phyloP scores from a whole-genome alignment of 2,329 filamentous ascomycete genomes.

The Xylariales sp. region DNA sequence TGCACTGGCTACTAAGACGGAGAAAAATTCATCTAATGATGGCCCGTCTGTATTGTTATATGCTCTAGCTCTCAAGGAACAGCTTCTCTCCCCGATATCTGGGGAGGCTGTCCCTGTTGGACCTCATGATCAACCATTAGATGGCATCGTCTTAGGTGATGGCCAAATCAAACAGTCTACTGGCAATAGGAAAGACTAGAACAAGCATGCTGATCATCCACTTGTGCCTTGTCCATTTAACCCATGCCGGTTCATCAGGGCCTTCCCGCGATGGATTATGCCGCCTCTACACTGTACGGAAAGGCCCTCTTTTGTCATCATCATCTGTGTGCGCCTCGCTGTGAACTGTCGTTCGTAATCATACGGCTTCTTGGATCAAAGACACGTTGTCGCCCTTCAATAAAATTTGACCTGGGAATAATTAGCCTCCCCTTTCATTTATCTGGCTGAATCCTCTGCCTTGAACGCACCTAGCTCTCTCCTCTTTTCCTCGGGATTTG shows the following conservation, averaged over 20 bases:
- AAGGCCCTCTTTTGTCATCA: constrained; percentile 19
- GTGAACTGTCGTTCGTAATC: constrained; percentile 41
- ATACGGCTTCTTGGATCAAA: constrained; percentile 63
- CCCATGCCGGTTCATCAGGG: constrained; percentile 8
- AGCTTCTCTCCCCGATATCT: constrained; percentile 72
- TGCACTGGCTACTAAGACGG: constrained; percentile 54
- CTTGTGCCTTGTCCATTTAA: constrained; percentile 23
- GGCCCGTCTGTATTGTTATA: constrained; percentile 65
- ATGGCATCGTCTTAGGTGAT: constrained; percentile 80
- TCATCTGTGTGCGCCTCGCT: constrained; percentile 38
- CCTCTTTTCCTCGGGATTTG: constrained; percentile 78
- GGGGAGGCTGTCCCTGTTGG: constrained; percentile 78
- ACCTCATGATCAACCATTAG: constrained; percentile 80
- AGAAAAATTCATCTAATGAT: constrained; percentile 50
- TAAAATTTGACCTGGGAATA: constrained; percentile 67
- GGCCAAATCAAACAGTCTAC: constrained; percentile 65
- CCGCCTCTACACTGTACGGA: constrained; percentile 5
- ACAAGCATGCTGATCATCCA: constrained; percentile 37
- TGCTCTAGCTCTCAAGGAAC: constrained; percentile 87
- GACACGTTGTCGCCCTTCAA: constrained; percentile 76
- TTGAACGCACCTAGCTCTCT: constrained; percentile 76
- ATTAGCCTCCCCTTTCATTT: constrained; percentile 24
- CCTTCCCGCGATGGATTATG: constrained; percentile 5
- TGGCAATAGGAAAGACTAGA: constrained; percentile 42
- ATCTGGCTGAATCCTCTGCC: neutral